Evolutionary conservation across 2,329 filamentous ascomycete species (phyloP).

Genomic region (Annulohypoxylon truncatum): DNA sequence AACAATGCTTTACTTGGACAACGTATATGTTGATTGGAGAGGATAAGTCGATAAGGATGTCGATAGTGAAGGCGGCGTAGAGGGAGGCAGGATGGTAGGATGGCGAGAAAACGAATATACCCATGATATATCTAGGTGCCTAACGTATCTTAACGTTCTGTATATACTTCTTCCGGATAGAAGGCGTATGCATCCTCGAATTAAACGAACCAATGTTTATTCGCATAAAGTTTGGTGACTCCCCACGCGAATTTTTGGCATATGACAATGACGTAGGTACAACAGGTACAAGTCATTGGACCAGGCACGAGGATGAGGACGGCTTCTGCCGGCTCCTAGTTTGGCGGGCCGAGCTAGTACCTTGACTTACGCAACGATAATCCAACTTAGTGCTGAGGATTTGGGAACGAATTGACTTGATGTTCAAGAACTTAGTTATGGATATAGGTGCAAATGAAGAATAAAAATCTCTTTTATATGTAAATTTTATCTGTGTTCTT

Average conservation of each 20-base stretch:
- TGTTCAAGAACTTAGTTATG: no score
- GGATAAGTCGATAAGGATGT: not conserved
- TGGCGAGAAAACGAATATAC: slow-evolving; percentile 29
- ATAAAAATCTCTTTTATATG: not conserved
- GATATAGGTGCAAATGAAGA: no score
- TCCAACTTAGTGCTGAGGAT: not conserved
- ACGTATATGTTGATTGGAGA: slow-evolving; percentile 18
- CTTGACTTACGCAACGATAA: not conserved
- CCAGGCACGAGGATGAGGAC: slow-evolving; percentile 11
- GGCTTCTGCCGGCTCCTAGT: slow-evolving; percentile 31
- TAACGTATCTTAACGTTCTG: slow-evolving; percentile 23
- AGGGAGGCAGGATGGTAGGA: slow-evolving; percentile 2
- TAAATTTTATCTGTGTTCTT: not conserved
- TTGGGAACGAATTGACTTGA: not conserved
- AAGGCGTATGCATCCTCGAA: slow-evolving; percentile 3
- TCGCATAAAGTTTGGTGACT: not conserved
- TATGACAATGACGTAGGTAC: slow-evolving; percentile 39
- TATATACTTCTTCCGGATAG: slow-evolving; percentile 36
- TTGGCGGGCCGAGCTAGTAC: slow-evolving; percentile 14
- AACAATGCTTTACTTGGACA: slow-evolving; percentile 23
- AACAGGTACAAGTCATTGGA: not conserved
- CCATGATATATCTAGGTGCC: slow-evolving; percentile 14
- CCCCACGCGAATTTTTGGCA: slow-evolving; percentile 22
- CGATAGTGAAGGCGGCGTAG: slow-evolving; percentile 10
- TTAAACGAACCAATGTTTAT: not conserved